Conservation (phyloP, 805 yeast species). For the Phaffomyces opuntiae region DNA sequence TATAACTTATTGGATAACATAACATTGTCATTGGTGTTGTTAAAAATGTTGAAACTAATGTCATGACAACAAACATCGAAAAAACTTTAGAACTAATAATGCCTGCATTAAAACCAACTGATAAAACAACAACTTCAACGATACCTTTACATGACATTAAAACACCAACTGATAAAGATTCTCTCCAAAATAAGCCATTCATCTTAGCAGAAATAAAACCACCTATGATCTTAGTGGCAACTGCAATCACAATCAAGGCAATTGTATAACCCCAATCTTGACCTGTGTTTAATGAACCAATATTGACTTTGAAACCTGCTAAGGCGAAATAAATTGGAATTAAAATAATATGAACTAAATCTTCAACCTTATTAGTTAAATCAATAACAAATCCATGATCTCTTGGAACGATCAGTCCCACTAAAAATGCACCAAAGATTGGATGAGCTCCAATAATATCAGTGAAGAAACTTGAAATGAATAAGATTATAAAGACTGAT, state of each 20-base stretch:
- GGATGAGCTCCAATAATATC: conserved; percentile 84
- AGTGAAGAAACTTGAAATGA: conserved; percentile 68
- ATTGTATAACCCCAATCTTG: conserved; percentile 73
- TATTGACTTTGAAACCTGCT: conserved; percentile 66
- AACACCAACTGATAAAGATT: conserved; percentile 68
- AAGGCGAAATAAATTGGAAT: conserved; percentile 76
- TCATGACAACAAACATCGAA: conserved; percentile 82
- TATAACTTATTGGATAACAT: conserved; percentile 55
- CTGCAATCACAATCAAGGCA: conserved; percentile 60
- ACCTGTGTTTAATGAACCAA: conserved; percentile 57
- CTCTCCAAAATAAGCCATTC: conserved; percentile 63
- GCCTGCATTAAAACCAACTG: conserved; percentile 64
- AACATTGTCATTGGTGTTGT: conserved; percentile 68
- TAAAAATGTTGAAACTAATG: conserved; percentile 67
- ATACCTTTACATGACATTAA: conserved; percentile 87
- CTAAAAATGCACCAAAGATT: conserved; percentile 77
- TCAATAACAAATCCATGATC: conserved; percentile 66
- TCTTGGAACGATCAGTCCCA: conserved; percentile 70
- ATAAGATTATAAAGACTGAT: conserved; percentile 46
- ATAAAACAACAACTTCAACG: conserved; percentile 74
- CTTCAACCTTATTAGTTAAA: conserved; percentile 71
- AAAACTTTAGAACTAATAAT: conserved; percentile 59
- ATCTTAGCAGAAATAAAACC: conserved; percentile 59
- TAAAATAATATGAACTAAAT: conserved; percentile 61
- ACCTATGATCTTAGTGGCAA: conserved; percentile 60